Percentiles rank a stretch among this genome's conserved stretches.
Evolutionary conservation across 306 rosid genomes (phyloP).

Genomic region (Abrus pulchellus): DNA sequence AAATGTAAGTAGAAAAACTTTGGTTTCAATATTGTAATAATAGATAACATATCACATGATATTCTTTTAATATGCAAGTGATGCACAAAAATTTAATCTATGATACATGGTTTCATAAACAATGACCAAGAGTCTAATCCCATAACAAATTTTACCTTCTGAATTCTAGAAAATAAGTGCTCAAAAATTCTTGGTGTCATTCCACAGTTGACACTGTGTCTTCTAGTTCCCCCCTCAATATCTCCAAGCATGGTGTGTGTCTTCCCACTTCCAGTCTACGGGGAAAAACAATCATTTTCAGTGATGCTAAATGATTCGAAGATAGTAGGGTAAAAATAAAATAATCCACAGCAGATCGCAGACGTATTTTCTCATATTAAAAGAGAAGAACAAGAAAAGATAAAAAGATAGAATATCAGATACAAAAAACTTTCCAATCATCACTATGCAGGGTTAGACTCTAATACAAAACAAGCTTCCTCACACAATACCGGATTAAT

Average conservation of each 20-base stretch:
- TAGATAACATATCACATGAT: not conserved
- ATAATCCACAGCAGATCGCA: slow-evolving; percentile 19
- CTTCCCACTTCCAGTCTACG: slow-evolving; percentile 98
- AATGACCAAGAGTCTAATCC: slow-evolving; percentile 10
- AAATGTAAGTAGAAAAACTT: slow-evolving; percentile 22
- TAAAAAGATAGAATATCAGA: not conserved
- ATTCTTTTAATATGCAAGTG: slow-evolving; percentile 9
- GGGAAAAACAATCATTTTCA: slow-evolving; percentile 35
- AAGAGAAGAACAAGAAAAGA: slow-evolving; percentile 23
- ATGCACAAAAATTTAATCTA: slow-evolving; percentile 6
- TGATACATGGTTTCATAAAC: slow-evolving; percentile 6
- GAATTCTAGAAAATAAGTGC: slow-evolving; percentile 89
- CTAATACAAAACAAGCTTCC: not conserved
- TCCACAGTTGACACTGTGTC: slow-evolving; percentile 98
- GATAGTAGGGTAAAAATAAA: not conserved
- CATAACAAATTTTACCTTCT: slow-evolving; percentile 68
- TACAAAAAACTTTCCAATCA: slow-evolving; percentile 22
- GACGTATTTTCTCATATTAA: not conserved
- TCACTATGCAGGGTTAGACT: slow-evolving; percentile 6
- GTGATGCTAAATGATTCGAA: not conserved
- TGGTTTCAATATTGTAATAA: not conserved
- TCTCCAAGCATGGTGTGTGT: slow-evolving; percentile 99
- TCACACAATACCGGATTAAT: not conserved
- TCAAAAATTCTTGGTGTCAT: slow-evolving; percentile 99
- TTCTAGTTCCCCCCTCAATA: slow-evolving; percentile 94